Conservation (phyloP, 2,329 filamentous ascomycete species). For the Emergomyces africanus region DNA sequence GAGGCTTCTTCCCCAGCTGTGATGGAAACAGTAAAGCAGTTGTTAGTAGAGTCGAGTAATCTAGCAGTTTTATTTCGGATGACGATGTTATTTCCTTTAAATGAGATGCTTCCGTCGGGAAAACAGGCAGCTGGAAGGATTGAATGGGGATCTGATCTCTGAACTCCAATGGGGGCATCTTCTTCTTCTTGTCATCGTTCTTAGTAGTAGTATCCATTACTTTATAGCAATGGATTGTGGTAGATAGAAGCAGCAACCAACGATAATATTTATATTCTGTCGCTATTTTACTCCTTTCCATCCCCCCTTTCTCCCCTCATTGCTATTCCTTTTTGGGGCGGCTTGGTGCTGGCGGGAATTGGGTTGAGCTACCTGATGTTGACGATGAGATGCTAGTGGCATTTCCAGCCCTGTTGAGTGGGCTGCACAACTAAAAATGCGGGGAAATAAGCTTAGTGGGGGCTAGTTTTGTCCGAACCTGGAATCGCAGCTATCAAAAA, state of each 20-base stretch:
- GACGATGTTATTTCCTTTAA: conserved; percentile 37
- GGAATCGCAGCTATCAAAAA: not conserved
- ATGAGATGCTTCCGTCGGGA: conserved; percentile 31
- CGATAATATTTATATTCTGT: not conserved
- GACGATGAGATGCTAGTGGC: not conserved
- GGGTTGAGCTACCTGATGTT: not conserved
- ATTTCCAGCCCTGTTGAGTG: not conserved
- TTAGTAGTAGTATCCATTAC: not conserved
- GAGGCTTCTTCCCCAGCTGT: conserved; percentile 25
- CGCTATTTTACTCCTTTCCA: not conserved
- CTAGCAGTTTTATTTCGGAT: conserved; percentile 35
- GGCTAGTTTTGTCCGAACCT: not conserved
- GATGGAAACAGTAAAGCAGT: conserved; percentile 27
- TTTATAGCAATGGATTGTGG: not conserved
- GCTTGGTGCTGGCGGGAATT: not conserved
- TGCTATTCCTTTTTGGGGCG: not conserved
- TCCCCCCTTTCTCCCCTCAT: not conserved
- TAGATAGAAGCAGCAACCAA: too few relatives aligned
- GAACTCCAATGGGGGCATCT: conserved; percentile 23
- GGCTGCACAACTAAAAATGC: not conserved
- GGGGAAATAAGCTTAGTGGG: not conserved
- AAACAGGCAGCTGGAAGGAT: conserved; percentile 33
- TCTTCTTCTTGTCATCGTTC: not conserved
- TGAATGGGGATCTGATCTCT: conserved; percentile 36
- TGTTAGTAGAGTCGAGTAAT: conserved; percentile 30